phyloP scores from a whole-genome alignment of 345 rosid species.

The Syzygium aqueum region DNA sequence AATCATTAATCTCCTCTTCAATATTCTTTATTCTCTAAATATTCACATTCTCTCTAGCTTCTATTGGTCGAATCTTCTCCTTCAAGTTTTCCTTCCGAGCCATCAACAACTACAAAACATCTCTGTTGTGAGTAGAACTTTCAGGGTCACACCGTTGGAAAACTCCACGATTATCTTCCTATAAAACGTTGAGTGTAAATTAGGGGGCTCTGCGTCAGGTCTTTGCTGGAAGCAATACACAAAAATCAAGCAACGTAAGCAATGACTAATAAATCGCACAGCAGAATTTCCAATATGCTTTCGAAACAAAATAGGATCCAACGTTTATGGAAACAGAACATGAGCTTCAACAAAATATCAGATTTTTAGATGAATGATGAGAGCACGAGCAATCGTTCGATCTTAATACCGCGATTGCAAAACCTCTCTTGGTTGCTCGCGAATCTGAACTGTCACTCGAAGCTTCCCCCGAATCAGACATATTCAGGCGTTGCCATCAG shows the following conservation, averaged over 20 bases:
- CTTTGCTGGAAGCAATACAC: neutral
- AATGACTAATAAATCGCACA: neutral
- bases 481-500: neutral
- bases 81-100: neutral
- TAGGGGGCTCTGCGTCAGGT: neutral
- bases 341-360: fast-evolving
- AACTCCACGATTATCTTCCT: too few species aligned
- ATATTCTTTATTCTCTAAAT: too few species aligned
- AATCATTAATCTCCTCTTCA: neutral
- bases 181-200: too few species aligned
- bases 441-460: neutral
- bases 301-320: fast-evolving
- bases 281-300: neutral
- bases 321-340: neutral
- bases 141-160: neutral
- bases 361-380: neutral
- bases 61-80: neutral
- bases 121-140: neutral
- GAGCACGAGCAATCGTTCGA: neutral
- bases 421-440: neutral
- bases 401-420: too few species aligned
- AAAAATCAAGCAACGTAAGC: neutral
- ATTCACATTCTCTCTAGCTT: neutral
- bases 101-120: neutral
- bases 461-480: fast-evolving